Base-by-base conservation (phyloP, 331 rosid genomes). In the Stylosanthes scabra region DNA sequence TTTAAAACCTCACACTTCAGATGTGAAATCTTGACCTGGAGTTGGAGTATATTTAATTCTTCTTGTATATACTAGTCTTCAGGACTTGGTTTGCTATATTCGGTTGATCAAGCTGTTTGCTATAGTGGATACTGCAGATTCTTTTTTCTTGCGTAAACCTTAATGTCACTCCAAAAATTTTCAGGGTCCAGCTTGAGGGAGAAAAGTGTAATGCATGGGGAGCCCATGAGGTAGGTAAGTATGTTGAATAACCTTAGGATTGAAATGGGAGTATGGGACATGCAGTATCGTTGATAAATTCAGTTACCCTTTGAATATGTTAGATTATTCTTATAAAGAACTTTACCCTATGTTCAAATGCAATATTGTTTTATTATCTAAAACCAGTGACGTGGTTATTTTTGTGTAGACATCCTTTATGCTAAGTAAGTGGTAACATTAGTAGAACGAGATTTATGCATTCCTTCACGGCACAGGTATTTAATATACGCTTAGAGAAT, bases 141-240 rank as follows among this genome's bases (percentile, higher is more conserved):
- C n/a, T 71, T 76, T 37, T 37, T 70, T 50, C 80, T 83, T 81
- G 83, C 80, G 8, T 60, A 59, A 77, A 87, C 92, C 86, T 86
- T 84, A 91, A 87, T 89, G 84, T 73, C 80, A 67, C 81, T 86
- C 71, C 41, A 42, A 78, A 80, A 80, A 20, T 20, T 90, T 93
- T 83, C 96, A 90, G 97, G 93, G 86, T 83, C 76, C 84, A 74
- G 76, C 83, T 75, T 82, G 82, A 69, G 83, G 59, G 63, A 61
- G 97, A 90, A 84, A 82, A 83, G 59, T 45, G 74, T 80, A 70
- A 85, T 70, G 93, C 88, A 47, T 47, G 60, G 81, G 81, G 80
- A 81, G 82, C 82, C 62, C 77, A 78, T 74, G 78, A 74, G 72
- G 63, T 86, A 77, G 97, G 88, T 92, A 71, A 87, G 91, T 73